Conservation (phyloP, 2,329 filamentous ascomycete genomes). For the Penicillium polonicum region DNA sequence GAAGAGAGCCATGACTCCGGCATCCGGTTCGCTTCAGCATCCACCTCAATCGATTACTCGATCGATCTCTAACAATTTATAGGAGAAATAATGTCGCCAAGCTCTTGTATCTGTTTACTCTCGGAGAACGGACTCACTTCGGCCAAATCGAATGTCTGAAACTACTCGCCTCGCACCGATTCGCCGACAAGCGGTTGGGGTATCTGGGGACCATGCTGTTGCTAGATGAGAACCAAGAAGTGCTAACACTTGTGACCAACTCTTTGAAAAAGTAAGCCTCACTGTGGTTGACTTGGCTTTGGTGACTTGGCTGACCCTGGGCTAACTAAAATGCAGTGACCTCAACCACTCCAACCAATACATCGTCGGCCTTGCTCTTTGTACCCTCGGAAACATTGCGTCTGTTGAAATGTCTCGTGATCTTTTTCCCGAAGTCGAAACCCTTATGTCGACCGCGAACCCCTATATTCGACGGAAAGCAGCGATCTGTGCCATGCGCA, state of each 20-base stretch:
- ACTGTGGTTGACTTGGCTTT: background rate
- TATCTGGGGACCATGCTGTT: constrained; percentile 95
- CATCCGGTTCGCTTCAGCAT: constrained; percentile 64
- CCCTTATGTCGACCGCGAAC: constrained; percentile 84
- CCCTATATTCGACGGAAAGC: constrained; percentile 98
- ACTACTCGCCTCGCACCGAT: constrained; percentile 90
- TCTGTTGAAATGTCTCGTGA: constrained; percentile 98
- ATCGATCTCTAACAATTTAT: constrained; percentile 28
- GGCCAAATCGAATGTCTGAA: constrained; percentile 99
- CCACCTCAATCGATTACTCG: background rate
- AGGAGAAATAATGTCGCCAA: constrained; percentile 99
- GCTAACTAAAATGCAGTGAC: constrained; percentile 63
- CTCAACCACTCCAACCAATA: constrained; percentile 97
- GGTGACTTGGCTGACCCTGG: background rate
- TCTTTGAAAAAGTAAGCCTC: constrained; percentile 84
- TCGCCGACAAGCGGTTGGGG: constrained; percentile 94
- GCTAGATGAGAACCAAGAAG: constrained; percentile 97
- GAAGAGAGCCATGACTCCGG: constrained; percentile 94
- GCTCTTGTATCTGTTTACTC: constrained; percentile 93
- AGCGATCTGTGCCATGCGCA: constrained; percentile 97
- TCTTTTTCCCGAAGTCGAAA: constrained; percentile 93
- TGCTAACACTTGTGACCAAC: constrained; percentile 94
- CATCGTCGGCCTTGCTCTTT: constrained; percentile 92
- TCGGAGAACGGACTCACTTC: constrained; percentile 96
- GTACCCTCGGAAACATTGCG: constrained; percentile 95